Conservation (phyloP, 148 eudicot genomes). For the Camellia lanceoleosa region DNA sequence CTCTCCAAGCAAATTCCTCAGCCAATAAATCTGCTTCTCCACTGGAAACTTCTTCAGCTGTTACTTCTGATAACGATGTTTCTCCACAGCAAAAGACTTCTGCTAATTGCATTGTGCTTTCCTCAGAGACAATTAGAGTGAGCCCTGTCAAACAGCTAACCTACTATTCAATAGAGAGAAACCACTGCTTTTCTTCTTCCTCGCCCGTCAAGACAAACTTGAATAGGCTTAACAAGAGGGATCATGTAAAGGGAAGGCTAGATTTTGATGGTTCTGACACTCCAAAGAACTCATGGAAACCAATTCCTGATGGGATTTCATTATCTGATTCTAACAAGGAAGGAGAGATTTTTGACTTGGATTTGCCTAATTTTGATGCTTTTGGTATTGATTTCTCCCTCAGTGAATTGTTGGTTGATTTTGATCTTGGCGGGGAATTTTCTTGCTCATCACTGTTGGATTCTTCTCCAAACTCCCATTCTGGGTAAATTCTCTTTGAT, state of each 20-base stretch:
- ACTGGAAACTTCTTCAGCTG: conserved; percentile 47
- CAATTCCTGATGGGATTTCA: conserved; percentile 35
- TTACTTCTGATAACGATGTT: conserved; percentile 35
- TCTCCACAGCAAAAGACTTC: conserved; percentile 49
- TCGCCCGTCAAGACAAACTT: conserved; percentile 56
- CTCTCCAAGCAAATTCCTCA: conserved; percentile 56
- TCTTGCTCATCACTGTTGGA: conserved; percentile 36
- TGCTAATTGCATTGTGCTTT: conserved; percentile 62
- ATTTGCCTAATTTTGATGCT: conserved; percentile 55
- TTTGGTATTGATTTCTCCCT: conserved; percentile 59
- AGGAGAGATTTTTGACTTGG: conserved; percentile 63
- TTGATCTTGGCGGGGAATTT: conserved; percentile 49
- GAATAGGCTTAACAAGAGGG: conserved; percentile 49
- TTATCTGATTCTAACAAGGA: conserved; percentile 58
- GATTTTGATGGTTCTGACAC: conserved; percentile 68
- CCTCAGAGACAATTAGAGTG: conserved; percentile 69
- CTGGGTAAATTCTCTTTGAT: conserved; percentile 35
- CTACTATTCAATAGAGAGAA: conserved; percentile 61
- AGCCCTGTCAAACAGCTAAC: conserved; percentile 68
- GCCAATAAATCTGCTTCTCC: conserved; percentile 61
- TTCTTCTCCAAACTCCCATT: conserved; percentile 42
- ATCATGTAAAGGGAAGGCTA: conserved; percentile 83
- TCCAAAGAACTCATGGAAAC: conserved; percentile 32
- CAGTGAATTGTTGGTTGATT: conserved; percentile 55
- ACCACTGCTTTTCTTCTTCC: conserved; percentile 48